Evolutionary conservation across 2,329 filamentous ascomycete species (phyloP).

Genomic region (Xylariaceae sp.): DNA sequence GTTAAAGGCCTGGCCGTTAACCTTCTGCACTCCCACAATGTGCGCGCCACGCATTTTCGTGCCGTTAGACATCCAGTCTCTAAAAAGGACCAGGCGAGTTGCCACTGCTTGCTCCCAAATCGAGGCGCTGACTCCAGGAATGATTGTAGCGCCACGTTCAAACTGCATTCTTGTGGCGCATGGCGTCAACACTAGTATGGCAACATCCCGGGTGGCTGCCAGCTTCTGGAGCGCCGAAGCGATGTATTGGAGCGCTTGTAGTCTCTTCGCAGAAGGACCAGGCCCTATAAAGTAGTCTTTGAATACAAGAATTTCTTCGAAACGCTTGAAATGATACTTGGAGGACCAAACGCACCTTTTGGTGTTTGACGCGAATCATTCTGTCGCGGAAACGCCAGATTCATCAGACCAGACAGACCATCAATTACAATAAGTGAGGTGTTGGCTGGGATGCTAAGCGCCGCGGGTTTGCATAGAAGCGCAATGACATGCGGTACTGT

Average conservation of each 20-base stretch:
- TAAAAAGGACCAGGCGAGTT: slow-evolving; percentile 71
- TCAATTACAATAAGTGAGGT: slow-evolving; percentile 74
- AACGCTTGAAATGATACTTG: neutral
- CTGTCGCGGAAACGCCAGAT: slow-evolving; percentile 68
- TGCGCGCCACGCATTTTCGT: slow-evolving; percentile 47
- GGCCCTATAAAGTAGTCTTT: slow-evolving; percentile 22
- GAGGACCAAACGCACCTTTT: slow-evolving; percentile 33
- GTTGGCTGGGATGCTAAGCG: slow-evolving; percentile 55
- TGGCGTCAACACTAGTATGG: slow-evolving; percentile 73
- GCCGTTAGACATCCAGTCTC: slow-evolving; percentile 63
- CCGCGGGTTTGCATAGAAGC: slow-evolving; percentile 64
- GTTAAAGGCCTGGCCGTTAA: slow-evolving; percentile 48
- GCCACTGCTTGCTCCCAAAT: slow-evolving; percentile 79
- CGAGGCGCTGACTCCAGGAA: slow-evolving; percentile 68
- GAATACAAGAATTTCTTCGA: slow-evolving; percentile 10
- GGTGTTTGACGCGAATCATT: slow-evolving; percentile 35
- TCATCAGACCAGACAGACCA: slow-evolving; percentile 71
- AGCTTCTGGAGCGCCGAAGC: slow-evolving; percentile 70
- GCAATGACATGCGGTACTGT: slow-evolving; percentile 72
- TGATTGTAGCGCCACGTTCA: slow-evolving; percentile 63
- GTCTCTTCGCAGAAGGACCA: slow-evolving; percentile 39
- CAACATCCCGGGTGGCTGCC: slow-evolving; percentile 67
- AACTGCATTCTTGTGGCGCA: slow-evolving; percentile 76
- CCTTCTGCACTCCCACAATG: slow-evolving; percentile 63
- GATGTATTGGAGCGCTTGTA: slow-evolving; percentile 57